Evolutionary conservation across 1,284 basidiomycete genomes (phyloP).

Genomic region (Baeospora myosura): DNA sequence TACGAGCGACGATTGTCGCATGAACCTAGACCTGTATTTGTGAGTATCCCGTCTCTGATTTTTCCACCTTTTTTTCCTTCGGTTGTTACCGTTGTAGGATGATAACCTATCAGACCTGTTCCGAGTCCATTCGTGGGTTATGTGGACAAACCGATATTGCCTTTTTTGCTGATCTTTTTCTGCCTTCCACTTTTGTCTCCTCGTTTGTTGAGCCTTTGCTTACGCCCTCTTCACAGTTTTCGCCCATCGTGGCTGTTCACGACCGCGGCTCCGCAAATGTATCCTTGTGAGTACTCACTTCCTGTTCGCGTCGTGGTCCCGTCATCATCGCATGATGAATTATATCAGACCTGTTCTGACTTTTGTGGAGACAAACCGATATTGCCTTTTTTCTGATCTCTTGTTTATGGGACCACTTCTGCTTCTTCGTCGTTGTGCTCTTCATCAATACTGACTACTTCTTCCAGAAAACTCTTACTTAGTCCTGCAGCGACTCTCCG

Average conservation of each 20-base stretch:
- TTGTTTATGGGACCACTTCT: too few relatives aligned
- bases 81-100: slow-evolving; percentile 29
- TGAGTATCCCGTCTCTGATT: too few relatives aligned
- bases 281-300: slow-evolving; percentile 5
- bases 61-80: too few relatives aligned
- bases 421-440: too few relatives aligned
- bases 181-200: too few relatives aligned
- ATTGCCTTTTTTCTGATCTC: slow-evolving; percentile 49
- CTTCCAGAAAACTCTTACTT: too few relatives aligned
- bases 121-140: slow-evolving; percentile 32
- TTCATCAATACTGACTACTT: too few relatives aligned
- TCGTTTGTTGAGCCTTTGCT: slow-evolving; percentile 6
- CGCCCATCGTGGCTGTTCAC: not conserved
- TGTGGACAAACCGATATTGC: slow-evolving; percentile 33
- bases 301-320: not conserved
- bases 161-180: slow-evolving; percentile 19
- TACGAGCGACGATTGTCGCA: slow-evolving; percentile 24
- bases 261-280: too few relatives aligned
- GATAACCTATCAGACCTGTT: slow-evolving; percentile 52
- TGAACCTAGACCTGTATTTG: slow-evolving; percentile 8
- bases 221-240: slow-evolving; percentile 7
- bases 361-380: slow-evolving; percentile 26
- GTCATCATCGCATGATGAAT: slow-evolving; percentile 20
- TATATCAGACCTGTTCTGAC: slow-evolving; percentile 38
- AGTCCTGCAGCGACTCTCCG: too few relatives aligned